Conservation (phyloP, 2,329 filamentous ascomycete species). For the Colletotrichum salicis region DNA sequence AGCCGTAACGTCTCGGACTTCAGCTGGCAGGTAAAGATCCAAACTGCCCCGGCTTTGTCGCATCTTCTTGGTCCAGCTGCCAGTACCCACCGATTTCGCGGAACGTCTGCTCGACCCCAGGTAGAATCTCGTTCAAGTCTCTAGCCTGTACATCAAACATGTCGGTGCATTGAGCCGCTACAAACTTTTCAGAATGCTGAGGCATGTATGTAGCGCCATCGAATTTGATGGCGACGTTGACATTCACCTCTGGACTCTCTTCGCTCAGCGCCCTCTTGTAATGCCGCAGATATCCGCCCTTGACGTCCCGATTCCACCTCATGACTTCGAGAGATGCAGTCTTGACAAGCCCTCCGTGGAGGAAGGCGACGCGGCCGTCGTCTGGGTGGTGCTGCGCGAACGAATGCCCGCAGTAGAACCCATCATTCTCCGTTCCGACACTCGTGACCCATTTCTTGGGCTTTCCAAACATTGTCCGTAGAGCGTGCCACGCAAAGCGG, state of each 20-base stretch:
- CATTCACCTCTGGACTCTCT: slow-evolving; percentile 10
- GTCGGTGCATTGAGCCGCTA: slow-evolving; percentile 25
- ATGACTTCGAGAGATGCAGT: slow-evolving; percentile 24
- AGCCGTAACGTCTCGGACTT: neutral
- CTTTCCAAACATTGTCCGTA: slow-evolving; percentile 14
- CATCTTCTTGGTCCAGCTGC: slow-evolving; percentile 25
- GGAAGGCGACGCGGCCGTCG: slow-evolving; percentile 18
- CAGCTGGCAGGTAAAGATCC: neutral
- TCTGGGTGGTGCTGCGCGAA: slow-evolving; percentile 32
- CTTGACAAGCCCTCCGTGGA: slow-evolving; percentile 24
- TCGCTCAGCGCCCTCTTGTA: slow-evolving; percentile 24
- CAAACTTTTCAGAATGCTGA: slow-evolving; percentile 1
- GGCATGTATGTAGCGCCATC: slow-evolving; percentile 22
- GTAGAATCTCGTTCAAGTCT: slow-evolving; percentile 19
- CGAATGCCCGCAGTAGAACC: slow-evolving; percentile 27
- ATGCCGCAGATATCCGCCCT: slow-evolving; percentile 14
- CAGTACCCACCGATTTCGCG: slow-evolving; percentile 25
- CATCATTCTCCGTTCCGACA: slow-evolving; percentile 24
- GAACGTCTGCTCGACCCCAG: slow-evolving; percentile 25
- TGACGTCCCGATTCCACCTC: slow-evolving; percentile 22
- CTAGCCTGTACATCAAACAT: slow-evolving; percentile 19
- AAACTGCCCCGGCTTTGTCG: neutral
- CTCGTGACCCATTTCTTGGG: slow-evolving; percentile 23
- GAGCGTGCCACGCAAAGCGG: slow-evolving; percentile 28
- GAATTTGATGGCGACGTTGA: slow-evolving; percentile 24